Evolutionary conservation across 495 filamentous ascomycete species (phyloP), one percentile per base, ranked within the genome.

Genomic region (Xylaria palmicola): DNA sequence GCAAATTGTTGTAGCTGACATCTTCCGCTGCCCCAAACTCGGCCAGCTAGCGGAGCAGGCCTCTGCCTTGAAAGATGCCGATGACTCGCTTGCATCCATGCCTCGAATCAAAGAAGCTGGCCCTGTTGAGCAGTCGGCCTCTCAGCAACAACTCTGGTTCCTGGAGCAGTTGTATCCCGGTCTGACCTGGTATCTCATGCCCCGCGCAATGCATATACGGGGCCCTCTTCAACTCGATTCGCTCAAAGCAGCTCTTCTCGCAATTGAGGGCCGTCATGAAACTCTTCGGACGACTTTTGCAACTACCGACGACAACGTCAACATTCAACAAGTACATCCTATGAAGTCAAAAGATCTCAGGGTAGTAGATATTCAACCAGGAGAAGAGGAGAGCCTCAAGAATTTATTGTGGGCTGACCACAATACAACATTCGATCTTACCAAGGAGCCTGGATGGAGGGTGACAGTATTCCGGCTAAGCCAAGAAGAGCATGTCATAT

Each of bases 211-310:
- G 6, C 41, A 53, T 24, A n/a, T 62, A 17, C 36, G 41, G 17
- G 60, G 60, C 39, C 29, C 22, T 15, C 24, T 62, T 15, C 4
- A 50, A 9, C 36, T 62, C 9, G 39, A 34, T 24, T 40, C 60
- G 3, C 52, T 62, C n/a, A 26, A 29, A 9, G 3, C 26, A 13
- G 60, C 60, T 15, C 43, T 62, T 8, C 41, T 48, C 52, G 43
- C 60, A 17, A 24, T 62, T 19, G 60, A 62, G 26, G 20, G 39
- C 8, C 51, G 60, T 2, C 60, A 62, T 41, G 53, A 62, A 50
- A 50, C 53, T 10, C 53, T 62, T 24, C 36, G 60, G 29, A 62
- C 60, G 7, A 62, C 60, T 6, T 62, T 57, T 34, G n/a, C n/a
- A n/a, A 44, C 13, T 12, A 29, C 36, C 4, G n/a, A 58, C 17